phyloP scores from a whole-genome alignment of 2,329 filamentous ascomycete species.

The Verticillium albo-atrum region DNA sequence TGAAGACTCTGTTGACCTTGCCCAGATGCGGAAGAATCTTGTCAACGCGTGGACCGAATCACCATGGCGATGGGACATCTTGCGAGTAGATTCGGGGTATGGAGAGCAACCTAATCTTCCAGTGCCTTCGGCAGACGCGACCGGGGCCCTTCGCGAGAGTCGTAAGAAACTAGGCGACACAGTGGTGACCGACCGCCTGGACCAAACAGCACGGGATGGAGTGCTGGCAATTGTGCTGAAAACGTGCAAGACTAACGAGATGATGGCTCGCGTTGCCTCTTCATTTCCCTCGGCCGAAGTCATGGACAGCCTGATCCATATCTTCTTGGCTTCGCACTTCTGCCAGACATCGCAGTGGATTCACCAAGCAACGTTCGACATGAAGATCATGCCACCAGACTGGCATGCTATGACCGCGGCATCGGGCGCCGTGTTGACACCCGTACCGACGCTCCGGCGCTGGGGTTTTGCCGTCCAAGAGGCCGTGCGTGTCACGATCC shows the following conservation, averaged over 20 bases:
- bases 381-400: constrained; percentile 52
- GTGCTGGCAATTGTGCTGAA: constrained; percentile 60
- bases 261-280: constrained; percentile 46
- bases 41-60: constrained; percentile 45
- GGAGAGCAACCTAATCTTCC: constrained; percentile 41
- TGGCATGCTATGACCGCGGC: constrained; percentile 57
- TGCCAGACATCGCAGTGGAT: constrained; percentile 57
- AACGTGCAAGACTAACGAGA: constrained; percentile 47
- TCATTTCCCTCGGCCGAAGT: constrained; percentile 59
- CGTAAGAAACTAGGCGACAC: constrained; percentile 28
- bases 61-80: constrained; percentile 46
- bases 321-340: constrained; percentile 52
- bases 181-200: constrained; percentile 38
- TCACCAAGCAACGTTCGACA: constrained; percentile 55
- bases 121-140: constrained; percentile 32
- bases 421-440: constrained; percentile 55
- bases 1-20: constrained; percentile 36
- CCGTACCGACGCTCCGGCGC: constrained; percentile 53
- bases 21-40: constrained; percentile 40
- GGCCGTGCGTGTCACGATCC: constrained; percentile 35
- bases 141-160: constrained; percentile 32
- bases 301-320: constrained; percentile 57
- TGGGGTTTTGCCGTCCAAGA: constrained; percentile 55
- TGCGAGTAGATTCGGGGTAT: constrained; percentile 37
- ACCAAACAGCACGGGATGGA: constrained; percentile 50